phyloP scores from a whole-genome alignment of 306 rosid species.

The Glycine tomentella region DNA sequence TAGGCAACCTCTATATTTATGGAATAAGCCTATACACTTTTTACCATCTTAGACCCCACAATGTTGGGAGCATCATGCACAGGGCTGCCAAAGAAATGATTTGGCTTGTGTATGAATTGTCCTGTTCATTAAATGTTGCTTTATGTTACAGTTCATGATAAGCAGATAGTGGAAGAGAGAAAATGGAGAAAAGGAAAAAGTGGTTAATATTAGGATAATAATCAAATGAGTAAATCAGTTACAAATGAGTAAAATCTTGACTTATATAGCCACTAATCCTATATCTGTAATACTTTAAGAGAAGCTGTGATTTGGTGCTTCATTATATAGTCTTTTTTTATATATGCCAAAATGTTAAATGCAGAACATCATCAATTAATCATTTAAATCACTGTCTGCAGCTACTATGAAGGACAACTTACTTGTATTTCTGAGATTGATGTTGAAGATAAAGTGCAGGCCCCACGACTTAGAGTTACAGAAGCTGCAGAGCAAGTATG shows the following conservation, averaged over 20 bases:
- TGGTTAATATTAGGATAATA: no score
- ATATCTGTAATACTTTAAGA: no score
- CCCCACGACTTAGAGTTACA: constrained; percentile 60
- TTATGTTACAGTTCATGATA: no score
- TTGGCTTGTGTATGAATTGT: neutral
- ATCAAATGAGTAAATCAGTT: no score
- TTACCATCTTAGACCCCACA: constrained; percentile 15
- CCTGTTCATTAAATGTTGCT: neutral
- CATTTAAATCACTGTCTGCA: constrained; percentile 48
- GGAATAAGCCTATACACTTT: neutral
- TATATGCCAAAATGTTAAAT: neutral
- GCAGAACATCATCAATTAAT: constrained; percentile 1
- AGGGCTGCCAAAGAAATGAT: neutral
- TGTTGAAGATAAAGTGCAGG: constrained; percentile 57
- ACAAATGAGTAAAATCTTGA: no score
- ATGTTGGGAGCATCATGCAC: neutral
- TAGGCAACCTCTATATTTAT: neutral
- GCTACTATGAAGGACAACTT: constrained; percentile 94
- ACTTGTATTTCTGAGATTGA: constrained; percentile 81
- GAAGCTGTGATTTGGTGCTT: constrained; percentile 13
- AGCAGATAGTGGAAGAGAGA: no score
- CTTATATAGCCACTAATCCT: no score
- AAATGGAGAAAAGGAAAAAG: no score
- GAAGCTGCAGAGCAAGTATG: constrained; percentile 92
- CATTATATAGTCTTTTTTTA: constrained; percentile 27